Evolutionary conservation across 2,329 filamentous ascomycete genomes (phyloP).

Genomic region (Diplodia corticola): DNA sequence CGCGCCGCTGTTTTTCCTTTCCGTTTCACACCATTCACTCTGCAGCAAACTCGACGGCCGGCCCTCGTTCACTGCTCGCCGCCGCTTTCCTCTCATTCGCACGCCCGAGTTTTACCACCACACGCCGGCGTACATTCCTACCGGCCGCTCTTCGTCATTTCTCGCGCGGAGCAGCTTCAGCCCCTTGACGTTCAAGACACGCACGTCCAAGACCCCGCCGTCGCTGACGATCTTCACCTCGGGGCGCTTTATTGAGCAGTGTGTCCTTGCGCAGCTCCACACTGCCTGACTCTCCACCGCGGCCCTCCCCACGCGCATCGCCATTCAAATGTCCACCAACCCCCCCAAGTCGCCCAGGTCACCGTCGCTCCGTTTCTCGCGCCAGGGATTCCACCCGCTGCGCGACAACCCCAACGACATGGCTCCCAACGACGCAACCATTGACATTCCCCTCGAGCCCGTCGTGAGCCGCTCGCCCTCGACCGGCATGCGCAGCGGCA

Average conservation of each 20-base stretch:
- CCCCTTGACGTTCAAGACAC: constrained; percentile 21
- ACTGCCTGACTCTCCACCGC: constrained; percentile 16
- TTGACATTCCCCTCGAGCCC: constrained; percentile 62
- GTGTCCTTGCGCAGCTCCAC: constrained; percentile 12
- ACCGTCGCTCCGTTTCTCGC: constrained; percentile 29
- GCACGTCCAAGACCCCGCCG: not conserved
- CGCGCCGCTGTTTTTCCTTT: not conserved
- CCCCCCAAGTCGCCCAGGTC: constrained; percentile 25
- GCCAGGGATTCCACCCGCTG: constrained; percentile 40
- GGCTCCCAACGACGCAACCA: constrained; percentile 55
- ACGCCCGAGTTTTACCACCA: not conserved
- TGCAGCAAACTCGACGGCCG: constrained; percentile 2
- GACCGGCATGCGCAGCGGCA: constrained; percentile 42
- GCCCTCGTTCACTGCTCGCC: not conserved
- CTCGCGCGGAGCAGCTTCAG: constrained; percentile 13
- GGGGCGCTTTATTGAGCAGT: not conserved
- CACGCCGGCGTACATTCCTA: constrained; percentile 17
- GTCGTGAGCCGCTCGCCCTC: constrained; percentile 53
- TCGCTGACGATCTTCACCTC: constrained; percentile 1
- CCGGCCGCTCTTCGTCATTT: constrained; percentile 14
- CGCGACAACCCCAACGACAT: constrained; percentile 39
- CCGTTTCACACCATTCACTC: not conserved
- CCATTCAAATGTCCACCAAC: constrained; percentile 27
- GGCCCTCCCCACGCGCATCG: constrained; percentile 1
- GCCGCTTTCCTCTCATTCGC: not conserved